These are phyloP conservation scores for Cymbopogon citratus DNA, from an alignment of 176 grass and related monocot species.

Conservation along the genomic window DNA sequence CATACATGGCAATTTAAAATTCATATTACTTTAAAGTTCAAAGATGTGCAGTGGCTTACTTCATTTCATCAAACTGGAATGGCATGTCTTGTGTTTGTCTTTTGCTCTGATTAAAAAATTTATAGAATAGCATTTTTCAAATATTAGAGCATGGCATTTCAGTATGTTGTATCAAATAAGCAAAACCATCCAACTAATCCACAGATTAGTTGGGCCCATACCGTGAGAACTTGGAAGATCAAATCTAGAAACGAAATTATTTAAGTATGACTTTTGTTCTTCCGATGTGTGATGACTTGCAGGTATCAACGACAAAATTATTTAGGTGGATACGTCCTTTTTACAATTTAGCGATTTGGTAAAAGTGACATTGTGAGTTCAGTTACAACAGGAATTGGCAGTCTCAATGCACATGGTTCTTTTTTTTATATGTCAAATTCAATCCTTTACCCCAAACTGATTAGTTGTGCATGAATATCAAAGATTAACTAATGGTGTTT, in stretches of 20 bases:
- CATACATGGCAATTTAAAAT: too few species aligned
- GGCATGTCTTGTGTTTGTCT: too few species aligned
- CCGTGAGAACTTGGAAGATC: too few species aligned
- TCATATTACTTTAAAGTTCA: too few species aligned
- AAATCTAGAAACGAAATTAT: too few species aligned
- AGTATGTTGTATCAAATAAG: not conserved
- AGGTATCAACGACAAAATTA: not conserved
- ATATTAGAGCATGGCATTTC: not conserved
- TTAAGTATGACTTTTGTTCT: too few species aligned
- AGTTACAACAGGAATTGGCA: not conserved
- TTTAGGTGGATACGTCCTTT: not conserved
- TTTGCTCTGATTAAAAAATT: too few species aligned
- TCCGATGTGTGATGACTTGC: too few species aligned
- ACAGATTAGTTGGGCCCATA: not conserved
- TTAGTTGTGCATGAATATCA: not conserved
- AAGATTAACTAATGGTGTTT: not conserved
- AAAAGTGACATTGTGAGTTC: not conserved
- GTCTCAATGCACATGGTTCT: not conserved
- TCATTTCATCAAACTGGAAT: too few species aligned
- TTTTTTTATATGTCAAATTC: not conserved
- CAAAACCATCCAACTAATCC: not conserved
- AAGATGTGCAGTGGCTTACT: too few species aligned
- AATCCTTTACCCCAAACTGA: not conserved
- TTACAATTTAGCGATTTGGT: not conserved
- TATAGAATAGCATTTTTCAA: too few species aligned